Conservation (phyloP, 2,329 filamentous ascomycete species). For the Bipolaris oryzae region DNA sequence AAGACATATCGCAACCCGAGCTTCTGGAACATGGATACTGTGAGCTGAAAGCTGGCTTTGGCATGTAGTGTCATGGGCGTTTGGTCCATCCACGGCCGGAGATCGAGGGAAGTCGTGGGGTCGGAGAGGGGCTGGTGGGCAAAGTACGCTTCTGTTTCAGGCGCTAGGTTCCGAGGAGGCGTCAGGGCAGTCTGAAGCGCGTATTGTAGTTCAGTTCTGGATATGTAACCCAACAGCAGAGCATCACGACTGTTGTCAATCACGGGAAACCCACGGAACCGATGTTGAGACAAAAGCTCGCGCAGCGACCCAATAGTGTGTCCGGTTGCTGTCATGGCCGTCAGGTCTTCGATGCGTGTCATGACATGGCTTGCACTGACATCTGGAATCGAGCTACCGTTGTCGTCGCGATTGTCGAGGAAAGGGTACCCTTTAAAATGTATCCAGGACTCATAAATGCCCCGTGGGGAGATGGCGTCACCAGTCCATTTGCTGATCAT, state of each 20-base stretch:
- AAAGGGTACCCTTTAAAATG: constrained; percentile 95
- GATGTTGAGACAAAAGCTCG: constrained; percentile 72
- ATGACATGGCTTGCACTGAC: constrained; percentile 87
- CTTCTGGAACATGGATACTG: constrained; percentile 91
- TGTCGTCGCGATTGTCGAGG: constrained; percentile 84
- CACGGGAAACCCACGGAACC: constrained; percentile 90
- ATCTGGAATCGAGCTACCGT: constrained; percentile 70
- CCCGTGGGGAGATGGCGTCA: constrained; percentile 87
- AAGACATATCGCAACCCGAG: constrained; percentile 89
- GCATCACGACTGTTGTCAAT: constrained; percentile 78
- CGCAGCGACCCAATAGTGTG: constrained; percentile 82
- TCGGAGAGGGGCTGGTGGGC: constrained; percentile 78
- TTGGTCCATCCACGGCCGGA: constrained; percentile 98
- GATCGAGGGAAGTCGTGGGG: constrained; percentile 77
- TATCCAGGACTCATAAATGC: constrained; percentile 99
- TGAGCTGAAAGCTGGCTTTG: constrained; percentile 78
- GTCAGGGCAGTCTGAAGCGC: constrained; percentile 71
- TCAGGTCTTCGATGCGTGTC: constrained; percentile 89
- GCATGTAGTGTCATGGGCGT: constrained; percentile 90
- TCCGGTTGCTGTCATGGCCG: constrained; percentile 82
- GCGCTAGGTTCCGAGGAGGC: constrained; percentile 64
- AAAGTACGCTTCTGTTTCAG: constrained; percentile 82
- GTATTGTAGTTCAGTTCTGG: constrained; percentile 84
- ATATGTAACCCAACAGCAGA: constrained; percentile 89
- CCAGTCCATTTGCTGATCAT: constrained; percentile 99